Evolutionary conservation across 495 filamentous ascomycete species (phyloP).

Genomic region (Annulohypoxylon maeteangense): DNA sequence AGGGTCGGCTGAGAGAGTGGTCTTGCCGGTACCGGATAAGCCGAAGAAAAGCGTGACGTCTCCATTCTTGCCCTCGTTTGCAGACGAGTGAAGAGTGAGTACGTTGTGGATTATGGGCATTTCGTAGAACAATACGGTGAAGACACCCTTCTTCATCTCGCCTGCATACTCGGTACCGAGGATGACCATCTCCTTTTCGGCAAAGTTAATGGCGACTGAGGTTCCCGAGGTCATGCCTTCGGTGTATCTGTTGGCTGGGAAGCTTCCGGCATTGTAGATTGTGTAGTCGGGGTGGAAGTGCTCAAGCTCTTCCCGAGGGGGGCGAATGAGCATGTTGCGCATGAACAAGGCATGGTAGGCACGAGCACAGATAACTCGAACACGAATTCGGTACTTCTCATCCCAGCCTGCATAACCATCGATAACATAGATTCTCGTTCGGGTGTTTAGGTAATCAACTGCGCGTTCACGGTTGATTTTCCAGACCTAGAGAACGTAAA

Average conservation of each 20-base stretch:
- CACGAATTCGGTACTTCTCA: conserved; percentile 95
- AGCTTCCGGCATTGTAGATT: conserved; percentile 98
- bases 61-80: conserved; percentile 86
- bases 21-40: conserved; percentile 98
- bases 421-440: conserved; percentile 98
- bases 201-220: conserved; percentile 85
- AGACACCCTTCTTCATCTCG: conserved; percentile 99
- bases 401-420: conserved; percentile 99
- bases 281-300: conserved; percentile 99
- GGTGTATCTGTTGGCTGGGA: conserved; percentile 98
- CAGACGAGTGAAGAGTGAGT: conserved; percentile 93
- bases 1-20: conserved; percentile 94
- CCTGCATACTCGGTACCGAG: conserved; percentile 98
- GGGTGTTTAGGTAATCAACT: conserved; percentile 97
- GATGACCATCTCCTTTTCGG: conserved; percentile 90
- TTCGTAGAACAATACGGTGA: conserved; percentile 99
- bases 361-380: conserved; percentile 97
- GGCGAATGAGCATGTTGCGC: conserved; percentile 99
- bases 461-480: conserved; percentile 99
- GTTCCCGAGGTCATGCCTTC: conserved; percentile 97
- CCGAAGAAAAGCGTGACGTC: conserved; percentile 99
- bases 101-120: conserved; percentile 99
- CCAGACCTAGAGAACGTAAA: conserved; percentile 77
- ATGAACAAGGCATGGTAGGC: conserved; percentile 99
- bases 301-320: conserved; percentile 86